Percentiles rank a stretch among this genome's conserved stretches.
Evolutionary conservation across 208 protist species (phyloP).

Genomic region (Leishmania arabica): DNA sequence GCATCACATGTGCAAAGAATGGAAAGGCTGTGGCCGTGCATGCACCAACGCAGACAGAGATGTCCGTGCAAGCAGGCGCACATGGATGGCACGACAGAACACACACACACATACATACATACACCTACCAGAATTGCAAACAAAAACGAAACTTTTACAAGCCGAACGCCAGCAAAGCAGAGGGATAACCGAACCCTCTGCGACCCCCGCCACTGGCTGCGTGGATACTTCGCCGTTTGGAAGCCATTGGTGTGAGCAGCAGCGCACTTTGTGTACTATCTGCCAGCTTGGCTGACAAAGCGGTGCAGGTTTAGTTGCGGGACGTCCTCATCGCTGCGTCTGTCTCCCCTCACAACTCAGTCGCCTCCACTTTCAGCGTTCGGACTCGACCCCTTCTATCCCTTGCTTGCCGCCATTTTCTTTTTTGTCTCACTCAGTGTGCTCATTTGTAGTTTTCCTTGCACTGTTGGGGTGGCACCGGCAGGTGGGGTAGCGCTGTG

Average conservation of each 20-base stretch:
- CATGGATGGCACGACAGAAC: background rate
- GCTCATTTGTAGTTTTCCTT: background rate
- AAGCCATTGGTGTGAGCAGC: background rate
- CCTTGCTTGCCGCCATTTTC: background rate
- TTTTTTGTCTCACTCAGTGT: background rate
- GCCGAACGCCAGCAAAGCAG: background rate
- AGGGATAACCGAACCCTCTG: background rate
- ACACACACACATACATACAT: background rate
- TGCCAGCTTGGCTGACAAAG: background rate
- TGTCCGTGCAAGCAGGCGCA: background rate
- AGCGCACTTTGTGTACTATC: background rate
- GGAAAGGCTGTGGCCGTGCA: background rate
- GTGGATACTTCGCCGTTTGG: background rate
- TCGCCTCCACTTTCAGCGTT: background rate
- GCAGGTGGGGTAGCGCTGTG: background rate
- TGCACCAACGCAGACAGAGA: background rate
- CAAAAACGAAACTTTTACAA: background rate
- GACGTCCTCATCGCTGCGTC: background rate
- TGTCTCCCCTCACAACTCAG: background rate
- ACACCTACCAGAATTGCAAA: background rate
- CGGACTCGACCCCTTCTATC: background rate
- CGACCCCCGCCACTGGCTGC: background rate
- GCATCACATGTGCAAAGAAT: background rate
- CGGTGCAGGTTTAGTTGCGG: background rate
- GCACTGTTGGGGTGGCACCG: background rate